Evolutionary conservation across 2,329 filamentous ascomycete species (phyloP), one percentile per base, ranked within the genome.

Genomic region (Emergomyces orientalis): DNA sequence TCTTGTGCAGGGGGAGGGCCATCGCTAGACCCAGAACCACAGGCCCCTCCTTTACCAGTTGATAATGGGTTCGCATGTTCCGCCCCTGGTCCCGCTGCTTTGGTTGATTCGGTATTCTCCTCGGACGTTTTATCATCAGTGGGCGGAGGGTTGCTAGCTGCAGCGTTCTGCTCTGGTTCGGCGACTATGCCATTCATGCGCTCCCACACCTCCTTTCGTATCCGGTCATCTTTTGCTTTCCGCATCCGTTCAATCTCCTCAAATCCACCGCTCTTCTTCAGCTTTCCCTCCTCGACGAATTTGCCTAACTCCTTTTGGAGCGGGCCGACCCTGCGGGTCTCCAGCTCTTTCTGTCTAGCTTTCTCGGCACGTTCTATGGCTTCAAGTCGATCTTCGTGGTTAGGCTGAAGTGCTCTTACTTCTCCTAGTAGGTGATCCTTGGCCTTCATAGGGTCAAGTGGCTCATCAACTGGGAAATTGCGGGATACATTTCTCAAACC

Each of bases 281-380:
- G 79, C 75, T 89, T 94, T 63, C 91, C 91, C 71, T 96, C 90
- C 67, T 89, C 84, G 1, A 97, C 93, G 72, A 97, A 99, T 39
- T 78, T 83, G 19, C 86, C 84, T 9, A 99, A 83, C 75, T 99
- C 94, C 69, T 89, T 89, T 74, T 89, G 90, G 71, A 99, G 88
- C 37, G 90, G 89, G 43, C 88, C 89, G 32, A 83, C 83, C 22
- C 81, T 82, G 2, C 94, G 84, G 65, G 80, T 87, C 73, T 90
- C 89, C 0, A 99, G 82, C 73, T 99, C 94, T 72, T 90, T 91
- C 75, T 94, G 89, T 27, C 94, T 84, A 8, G 91, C 82, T 78
- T 92, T 94, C 77, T 97, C 94, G 0, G 94, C 94, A n/a, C 94
- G 86, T 75, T 97, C 92, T 68, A 99, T 99, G 43, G 94, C 94